These are phyloP conservation scores for Entomortierella parvispora DNA, from an alignment of 192 early-diverging fungal species.

Conservation along the genomic window DNA sequence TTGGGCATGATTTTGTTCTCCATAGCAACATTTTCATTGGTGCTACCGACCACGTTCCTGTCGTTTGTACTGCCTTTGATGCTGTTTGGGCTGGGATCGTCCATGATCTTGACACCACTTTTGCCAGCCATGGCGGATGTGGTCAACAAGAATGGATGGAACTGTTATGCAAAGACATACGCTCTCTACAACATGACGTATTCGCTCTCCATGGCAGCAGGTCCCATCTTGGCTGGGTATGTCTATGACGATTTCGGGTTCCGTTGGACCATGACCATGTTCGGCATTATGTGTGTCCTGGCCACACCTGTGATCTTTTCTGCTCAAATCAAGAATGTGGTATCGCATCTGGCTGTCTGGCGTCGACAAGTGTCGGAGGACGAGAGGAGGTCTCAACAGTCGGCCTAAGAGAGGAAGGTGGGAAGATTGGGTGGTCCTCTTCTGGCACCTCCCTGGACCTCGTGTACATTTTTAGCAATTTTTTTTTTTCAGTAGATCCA, in stretches of 20 bases:
- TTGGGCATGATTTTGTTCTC: constrained; percentile 62
- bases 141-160: constrained; percentile 70
- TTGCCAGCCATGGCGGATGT: constrained; percentile 76
- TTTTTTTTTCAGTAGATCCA: too few species aligned
- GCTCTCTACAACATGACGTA: constrained; percentile 83
- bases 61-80: constrained; percentile 57
- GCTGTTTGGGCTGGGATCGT: constrained; percentile 63
- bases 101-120: constrained; percentile 69
- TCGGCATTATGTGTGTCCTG: constrained; percentile 25
- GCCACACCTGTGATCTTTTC: constrained; percentile 39
- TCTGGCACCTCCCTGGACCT: too few species aligned
- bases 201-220: constrained; percentile 77
- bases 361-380: too few species aligned
- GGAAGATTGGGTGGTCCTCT: too few species aligned
- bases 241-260: constrained; percentile 67
- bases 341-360: too few species aligned
- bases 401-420: too few species aligned
- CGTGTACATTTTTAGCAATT: too few species aligned
- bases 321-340: constrained; percentile 15
- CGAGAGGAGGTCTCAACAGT: too few species aligned
- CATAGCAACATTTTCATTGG: constrained; percentile 53
- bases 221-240: constrained; percentile 72
- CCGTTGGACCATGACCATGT: constrained; percentile 58
- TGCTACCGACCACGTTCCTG: constrained; percentile 47
- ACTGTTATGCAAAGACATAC: constrained; percentile 69